Evolutionary conservation across 208 protist species (phyloP), one percentile per base, ranked within the genome.

Genomic region (Zelonia costaricensis): DNA sequence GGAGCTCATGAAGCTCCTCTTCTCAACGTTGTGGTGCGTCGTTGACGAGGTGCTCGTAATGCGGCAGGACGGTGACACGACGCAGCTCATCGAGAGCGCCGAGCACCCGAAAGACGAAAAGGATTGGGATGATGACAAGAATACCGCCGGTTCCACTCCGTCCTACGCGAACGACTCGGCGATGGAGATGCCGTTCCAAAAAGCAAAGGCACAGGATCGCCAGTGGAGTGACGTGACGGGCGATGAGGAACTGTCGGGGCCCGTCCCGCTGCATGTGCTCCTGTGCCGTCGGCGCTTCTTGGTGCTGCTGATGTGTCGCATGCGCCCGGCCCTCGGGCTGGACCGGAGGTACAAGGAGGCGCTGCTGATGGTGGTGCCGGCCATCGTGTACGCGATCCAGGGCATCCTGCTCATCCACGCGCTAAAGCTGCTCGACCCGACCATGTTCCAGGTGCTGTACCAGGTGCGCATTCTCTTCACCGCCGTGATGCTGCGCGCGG

Each of bases 391-490:
- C 69, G 25, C 72, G 4, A 20, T 85, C 3, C 84, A 93, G 52
- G 85, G 85, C 20, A 68, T 78, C 45, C 39, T 79, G 55, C 22
- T 85, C 7, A 78, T 83, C 35, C 10, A 82, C 12, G 70, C 83
- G 4, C 64, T 85, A 18, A 45, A 49, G 31, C 69, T 77, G 42
- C 57, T 91, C 31, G 80, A 86, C 59, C 64, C 83, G 30, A 74
- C 78, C 23, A 46, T 84, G 22, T 90, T 89, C 58, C 78, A 88
- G 52, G 65, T 93, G 10, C 55, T 73, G 36, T 85, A 80, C 52
- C 84, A 91, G 51, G 49, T 76, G 20, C 83, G 81, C 58, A 83
- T 91, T 36, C 2, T 89, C 16, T 74, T 79, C 18, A 78, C 75
- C 16, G 83, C 78, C 1, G 2, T 88, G 10, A 64, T 91, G 40